phyloP scores from a whole-genome alignment of 2,329 filamentous ascomycete genomes.

The Beauveria varroae region DNA sequence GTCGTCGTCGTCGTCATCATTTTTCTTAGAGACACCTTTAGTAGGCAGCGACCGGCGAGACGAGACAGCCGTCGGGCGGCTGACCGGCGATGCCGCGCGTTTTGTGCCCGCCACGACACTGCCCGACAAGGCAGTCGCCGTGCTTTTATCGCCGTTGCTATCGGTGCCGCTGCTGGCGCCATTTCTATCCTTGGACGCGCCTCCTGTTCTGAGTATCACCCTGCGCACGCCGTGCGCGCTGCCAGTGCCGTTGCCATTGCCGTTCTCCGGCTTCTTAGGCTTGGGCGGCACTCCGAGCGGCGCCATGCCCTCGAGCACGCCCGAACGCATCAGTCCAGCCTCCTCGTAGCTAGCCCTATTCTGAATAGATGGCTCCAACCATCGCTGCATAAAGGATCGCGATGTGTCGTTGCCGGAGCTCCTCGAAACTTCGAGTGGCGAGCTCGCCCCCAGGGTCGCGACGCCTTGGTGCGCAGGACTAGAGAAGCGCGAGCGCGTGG shows the following conservation, averaged over 20 bases:
- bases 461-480: constrained; percentile 36
- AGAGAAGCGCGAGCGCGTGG: constrained; percentile 49
- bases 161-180: constrained; percentile 16
- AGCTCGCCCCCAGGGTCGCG: constrained; percentile 17
- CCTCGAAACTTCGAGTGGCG: constrained; percentile 31
- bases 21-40: constrained; percentile 22
- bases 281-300: constrained; percentile 69
- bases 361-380: constrained; percentile 52
- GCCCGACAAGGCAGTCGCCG: constrained; percentile 8
- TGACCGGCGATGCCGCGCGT: constrained; percentile 11
- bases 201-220: constrained; percentile 37
- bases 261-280: constrained; percentile 32
- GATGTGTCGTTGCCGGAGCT: constrained; percentile 29
- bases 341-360: constrained; percentile 70
- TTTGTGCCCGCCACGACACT: neutral
- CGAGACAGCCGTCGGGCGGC: constrained; percentile 12
- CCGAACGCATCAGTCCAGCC: constrained; percentile 62
- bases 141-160: constrained; percentile 13
- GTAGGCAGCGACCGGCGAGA: constrained; percentile 18
- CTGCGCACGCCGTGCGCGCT: constrained; percentile 28
- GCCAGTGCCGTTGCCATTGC: constrained; percentile 15
- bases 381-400: constrained; percentile 45
- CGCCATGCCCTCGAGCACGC: constrained; percentile 77
- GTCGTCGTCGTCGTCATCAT: constrained; percentile 35
- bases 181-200: constrained; percentile 17